phyloP scores from a whole-genome alignment of 805 yeast species.

The Lipomyces japonicus region DNA sequence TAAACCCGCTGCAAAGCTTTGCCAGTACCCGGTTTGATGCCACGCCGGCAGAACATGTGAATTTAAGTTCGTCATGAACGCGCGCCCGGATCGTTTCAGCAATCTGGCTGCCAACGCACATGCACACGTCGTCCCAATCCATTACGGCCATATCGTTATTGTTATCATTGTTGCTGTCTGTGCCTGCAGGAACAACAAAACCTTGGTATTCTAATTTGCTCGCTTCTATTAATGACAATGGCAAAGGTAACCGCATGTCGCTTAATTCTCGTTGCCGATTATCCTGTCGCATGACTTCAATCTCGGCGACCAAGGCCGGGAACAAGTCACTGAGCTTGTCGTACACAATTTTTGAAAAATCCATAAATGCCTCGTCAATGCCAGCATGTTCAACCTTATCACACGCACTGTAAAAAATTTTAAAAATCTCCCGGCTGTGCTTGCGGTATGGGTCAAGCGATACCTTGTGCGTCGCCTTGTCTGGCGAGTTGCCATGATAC shows the following conservation, averaged over 20 bases:
- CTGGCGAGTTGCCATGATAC: conserved; percentile 53
- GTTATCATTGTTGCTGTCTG: too few species aligned
- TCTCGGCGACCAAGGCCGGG: conserved; percentile 44
- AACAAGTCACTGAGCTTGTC: conserved; percentile 42
- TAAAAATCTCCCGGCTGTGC: conserved; percentile 75
- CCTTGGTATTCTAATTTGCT: conserved; percentile 35
- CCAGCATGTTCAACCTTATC: conserved; percentile 86
- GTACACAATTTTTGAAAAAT: conserved; percentile 66
- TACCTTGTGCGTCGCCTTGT: conserved; percentile 68
- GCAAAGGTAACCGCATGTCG: conserved; percentile 46
- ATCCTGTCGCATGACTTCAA: conserved; percentile 2
- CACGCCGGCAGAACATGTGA: conserved; percentile 87
- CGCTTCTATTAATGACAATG: conserved; percentile 40
- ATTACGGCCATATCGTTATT: conserved; percentile 31
- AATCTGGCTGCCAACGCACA: conserved; percentile 61
- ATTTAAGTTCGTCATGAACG: conserved; percentile 57
- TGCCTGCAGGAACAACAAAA: conserved; percentile 29
- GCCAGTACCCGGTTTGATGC: conserved; percentile 73
- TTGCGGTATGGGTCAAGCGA: conserved; percentile 87
- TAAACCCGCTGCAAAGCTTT: conserved; percentile 78
- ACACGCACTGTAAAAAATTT: conserved; percentile 55
- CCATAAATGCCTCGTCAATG: conserved; percentile 89
- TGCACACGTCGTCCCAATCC: conserved; percentile 81
- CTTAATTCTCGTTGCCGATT: conserved; percentile 28
- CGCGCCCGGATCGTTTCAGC: conserved; percentile 52